phyloP scores from a whole-genome alignment of 805 yeast species.

The Metschnikowia amazonensis region DNA sequence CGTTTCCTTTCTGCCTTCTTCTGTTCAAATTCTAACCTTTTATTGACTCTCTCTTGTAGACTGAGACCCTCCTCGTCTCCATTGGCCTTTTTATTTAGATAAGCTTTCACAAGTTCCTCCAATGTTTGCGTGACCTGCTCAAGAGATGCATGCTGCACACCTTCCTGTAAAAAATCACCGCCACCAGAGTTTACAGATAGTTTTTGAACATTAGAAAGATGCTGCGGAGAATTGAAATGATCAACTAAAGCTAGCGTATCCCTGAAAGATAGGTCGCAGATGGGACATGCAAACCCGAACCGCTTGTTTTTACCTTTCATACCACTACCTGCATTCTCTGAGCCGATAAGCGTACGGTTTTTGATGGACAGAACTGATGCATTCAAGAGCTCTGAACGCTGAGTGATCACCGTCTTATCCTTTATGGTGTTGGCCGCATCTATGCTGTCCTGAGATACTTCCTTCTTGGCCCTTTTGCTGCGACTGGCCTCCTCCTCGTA shows the following conservation, averaged over 20 bases:
- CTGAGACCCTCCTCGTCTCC: slow-evolving; percentile 20
- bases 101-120: slow-evolving; percentile 27
- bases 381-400: slow-evolving; percentile 30
- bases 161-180: slow-evolving; percentile 27
- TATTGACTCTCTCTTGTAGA: slow-evolving; percentile 39
- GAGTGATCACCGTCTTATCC: slow-evolving; percentile 20
- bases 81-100: slow-evolving; percentile 15
- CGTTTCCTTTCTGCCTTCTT: slow-evolving; percentile 27
- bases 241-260: slow-evolving; percentile 80
- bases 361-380: slow-evolving; percentile 32
- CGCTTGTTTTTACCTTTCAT: slow-evolving; percentile 44
- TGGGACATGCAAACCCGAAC: slow-evolving; percentile 81
- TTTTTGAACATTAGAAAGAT: slow-evolving; percentile 32
- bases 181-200: slow-evolving; percentile 12
- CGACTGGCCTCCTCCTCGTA: slow-evolving; percentile 48
- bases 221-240: slow-evolving; percentile 77
- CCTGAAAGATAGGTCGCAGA: slow-evolving; percentile 75
- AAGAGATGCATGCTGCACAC: slow-evolving; percentile 32
- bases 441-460: slow-evolving; percentile 3
- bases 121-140: slow-evolving; percentile 32
- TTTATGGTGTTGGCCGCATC: slow-evolving; percentile 3
- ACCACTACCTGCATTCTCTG: slow-evolving; percentile 12
- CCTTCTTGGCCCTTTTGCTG: slow-evolving; percentile 15
- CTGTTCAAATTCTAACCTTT: slow-evolving; percentile 37
- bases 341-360: slow-evolving; percentile 31